These are phyloP conservation scores for Porcisia hertigi DNA, from an alignment of 208 protist genomes.

Conservation along the genomic window DNA sequence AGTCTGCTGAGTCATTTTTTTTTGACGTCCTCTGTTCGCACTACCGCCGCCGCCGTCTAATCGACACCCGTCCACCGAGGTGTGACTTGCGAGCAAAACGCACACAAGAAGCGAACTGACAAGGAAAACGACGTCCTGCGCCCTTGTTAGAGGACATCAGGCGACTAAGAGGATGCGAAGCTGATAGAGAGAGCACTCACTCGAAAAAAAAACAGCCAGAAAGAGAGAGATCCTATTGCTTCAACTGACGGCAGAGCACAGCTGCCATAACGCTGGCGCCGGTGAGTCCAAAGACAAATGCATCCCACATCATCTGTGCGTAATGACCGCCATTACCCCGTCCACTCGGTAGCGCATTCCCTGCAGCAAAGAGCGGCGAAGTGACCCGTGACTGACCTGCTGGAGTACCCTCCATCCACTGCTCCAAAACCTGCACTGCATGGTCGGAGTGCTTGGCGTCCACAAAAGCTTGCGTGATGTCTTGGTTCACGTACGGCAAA, in stretches of 20 bases:
- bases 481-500: slow-evolving; percentile 29
- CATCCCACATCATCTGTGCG: slow-evolving; percentile 19
- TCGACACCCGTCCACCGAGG: too few species aligned
- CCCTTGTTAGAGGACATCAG: too few species aligned
- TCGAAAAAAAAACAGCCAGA: background rate
- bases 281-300: slow-evolving; percentile 18
- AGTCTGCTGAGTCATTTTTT: too few species aligned
- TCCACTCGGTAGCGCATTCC: background rate
- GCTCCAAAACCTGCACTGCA: slow-evolving; percentile 31
- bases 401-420: slow-evolving; percentile 33
- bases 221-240: background rate
- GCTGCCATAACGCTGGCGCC: slow-evolving; percentile 18
- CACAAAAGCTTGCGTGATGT: slow-evolving; percentile 38
- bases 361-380: background rate
- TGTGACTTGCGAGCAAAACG: too few species aligned
- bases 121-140: too few species aligned
- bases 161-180: too few species aligned
- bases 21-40: too few species aligned
- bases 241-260: slow-evolving; percentile 13
- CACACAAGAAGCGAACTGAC: too few species aligned
- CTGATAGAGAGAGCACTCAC: background rate
- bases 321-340: background rate
- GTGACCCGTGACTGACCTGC: background rate
- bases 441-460: slow-evolving; percentile 32
- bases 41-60: too few species aligned